Evolutionary conservation across 2,329 filamentous ascomycete species (phyloP).

Genomic region (Fusarium sp.): DNA sequence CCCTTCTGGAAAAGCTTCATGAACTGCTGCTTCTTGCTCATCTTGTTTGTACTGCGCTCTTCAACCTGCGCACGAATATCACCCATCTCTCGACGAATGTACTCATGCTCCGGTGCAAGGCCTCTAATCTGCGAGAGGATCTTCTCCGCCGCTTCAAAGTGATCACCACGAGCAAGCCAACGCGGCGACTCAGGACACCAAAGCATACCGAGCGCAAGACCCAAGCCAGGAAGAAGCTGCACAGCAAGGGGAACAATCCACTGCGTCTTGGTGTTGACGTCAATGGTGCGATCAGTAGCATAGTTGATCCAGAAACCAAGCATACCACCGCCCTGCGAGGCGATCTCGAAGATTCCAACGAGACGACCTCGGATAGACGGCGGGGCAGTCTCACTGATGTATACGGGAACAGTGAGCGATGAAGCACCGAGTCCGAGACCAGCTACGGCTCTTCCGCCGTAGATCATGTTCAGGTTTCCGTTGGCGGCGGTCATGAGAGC

Average conservation of each 20-base stretch:
- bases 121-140: slow-evolving; percentile 53
- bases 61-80: slow-evolving; percentile 71
- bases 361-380: slow-evolving; percentile 64
- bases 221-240: slow-evolving; percentile 67
- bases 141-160: slow-evolving; percentile 61
- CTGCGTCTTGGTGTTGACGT: slow-evolving; percentile 49
- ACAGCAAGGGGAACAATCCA: slow-evolving; percentile 70
- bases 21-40: slow-evolving; percentile 46
- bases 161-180: slow-evolving; percentile 69
- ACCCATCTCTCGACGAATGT: slow-evolving; percentile 61
- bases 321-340: slow-evolving; percentile 50
- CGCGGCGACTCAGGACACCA: slow-evolving; percentile 71
- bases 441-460: slow-evolving; percentile 63
- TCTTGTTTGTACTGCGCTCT: slow-evolving; percentile 54
- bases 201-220: slow-evolving; percentile 66
- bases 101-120: slow-evolving; percentile 53
- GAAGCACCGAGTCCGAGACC: slow-evolving; percentile 65
- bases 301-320: slow-evolving; percentile 57
- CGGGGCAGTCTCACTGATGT: slow-evolving; percentile 59
- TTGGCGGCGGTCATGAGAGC: slow-evolving; percentile 51
- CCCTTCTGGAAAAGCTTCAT: slow-evolving; percentile 54
- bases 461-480: slow-evolving; percentile 55
- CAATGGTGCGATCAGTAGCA: slow-evolving; percentile 45
- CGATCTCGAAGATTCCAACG: slow-evolving; percentile 64
- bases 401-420: slow-evolving; percentile 61